A percentile compares a stretch with the other conserved stretches of the same genome.
Conservation (phyloP, 2,329 filamentous ascomycete species). For the Calonectria hawksworthii region DNA sequence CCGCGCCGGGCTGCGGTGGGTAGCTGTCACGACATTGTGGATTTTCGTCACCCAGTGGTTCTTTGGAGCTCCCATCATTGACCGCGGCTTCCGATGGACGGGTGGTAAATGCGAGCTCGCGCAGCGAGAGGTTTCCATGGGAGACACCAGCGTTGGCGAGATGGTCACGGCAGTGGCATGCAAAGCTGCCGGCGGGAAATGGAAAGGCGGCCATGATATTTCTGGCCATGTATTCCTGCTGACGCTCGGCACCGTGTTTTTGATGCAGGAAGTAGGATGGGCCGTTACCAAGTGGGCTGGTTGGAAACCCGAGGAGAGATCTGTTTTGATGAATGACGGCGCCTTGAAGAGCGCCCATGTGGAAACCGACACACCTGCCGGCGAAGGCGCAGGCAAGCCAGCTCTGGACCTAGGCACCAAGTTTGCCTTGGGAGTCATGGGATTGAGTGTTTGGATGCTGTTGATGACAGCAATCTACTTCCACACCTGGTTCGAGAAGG, state of each 20-base stretch:
- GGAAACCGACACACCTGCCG: conserved; percentile 53
- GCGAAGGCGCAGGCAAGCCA: conserved; percentile 41
- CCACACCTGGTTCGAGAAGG: conserved; percentile 99
- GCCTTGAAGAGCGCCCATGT: conserved; percentile 72
- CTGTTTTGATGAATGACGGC: conserved; percentile 76
- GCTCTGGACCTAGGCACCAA: conserved; percentile 63
- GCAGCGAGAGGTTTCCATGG: conserved; percentile 60
- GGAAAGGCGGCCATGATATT: conserved; percentile 96
- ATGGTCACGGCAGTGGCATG: conserved; percentile 84
- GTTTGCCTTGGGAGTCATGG: conserved; percentile 75
- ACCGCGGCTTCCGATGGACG: conserved; percentile 89
- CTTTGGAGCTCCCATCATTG: conserved; percentile 91
- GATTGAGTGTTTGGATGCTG: conserved; percentile 92
- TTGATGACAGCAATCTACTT: conserved; percentile 99
- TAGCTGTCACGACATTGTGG: conserved; percentile 82
- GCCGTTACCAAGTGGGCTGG: conserved; percentile 62
- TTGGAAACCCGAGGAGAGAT: conserved; percentile 70
- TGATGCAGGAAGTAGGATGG: conserved; percentile 83
- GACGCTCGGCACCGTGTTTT: conserved; percentile 84
- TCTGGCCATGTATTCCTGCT: conserved; percentile 95
- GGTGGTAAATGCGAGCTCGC: conserved; percentile 84
- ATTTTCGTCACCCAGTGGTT: conserved; percentile 94
- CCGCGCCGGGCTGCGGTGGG: conserved; percentile 78
- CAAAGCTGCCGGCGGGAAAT: conserved; percentile 84
- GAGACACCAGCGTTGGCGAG: conserved; percentile 60